Percentiles rank a stretch among this genome's conserved stretches.
phyloP scores from a whole-genome alignment of 192 early-diverging fungal species.

The Dissophora ornata region DNA sequence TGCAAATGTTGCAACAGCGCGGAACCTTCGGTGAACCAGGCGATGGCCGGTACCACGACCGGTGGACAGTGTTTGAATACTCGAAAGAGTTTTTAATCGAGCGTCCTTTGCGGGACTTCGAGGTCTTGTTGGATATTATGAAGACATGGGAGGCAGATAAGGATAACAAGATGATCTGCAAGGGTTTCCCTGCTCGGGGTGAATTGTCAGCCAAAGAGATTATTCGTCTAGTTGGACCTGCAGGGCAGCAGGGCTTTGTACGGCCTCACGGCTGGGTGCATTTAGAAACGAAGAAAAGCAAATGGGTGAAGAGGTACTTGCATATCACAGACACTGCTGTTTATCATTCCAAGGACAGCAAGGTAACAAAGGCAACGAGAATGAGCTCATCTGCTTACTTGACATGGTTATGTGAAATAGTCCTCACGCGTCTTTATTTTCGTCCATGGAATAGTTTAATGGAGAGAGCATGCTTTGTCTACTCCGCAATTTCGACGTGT shows the following conservation, averaged over 20 bases:
- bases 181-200: conserved; percentile 72
- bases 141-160: conserved; percentile 84
- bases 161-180: conserved; percentile 82
- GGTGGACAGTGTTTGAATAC: conserved; percentile 94
- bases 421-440: no score
- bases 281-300: conserved; percentile 82
- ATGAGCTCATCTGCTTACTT: neutral
- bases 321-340: conserved; percentile 72
- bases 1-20: conserved; percentile 75
- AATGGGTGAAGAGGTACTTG: conserved; percentile 86
- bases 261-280: conserved; percentile 71
- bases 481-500: conserved; percentile 85
- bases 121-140: conserved; percentile 84
- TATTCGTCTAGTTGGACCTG: conserved; percentile 42
- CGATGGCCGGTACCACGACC: conserved; percentile 63
- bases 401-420: conserved; percentile 3
- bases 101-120: conserved; percentile 92
- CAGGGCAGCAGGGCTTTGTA: conserved; percentile 40
- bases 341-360: conserved; percentile 74
- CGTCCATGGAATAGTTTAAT: conserved; percentile 44
- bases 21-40: conserved; percentile 55
- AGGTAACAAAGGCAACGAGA: conserved; percentile 56
- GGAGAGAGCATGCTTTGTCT: conserved; percentile 60
- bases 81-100: conserved; percentile 82
- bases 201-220: conserved; percentile 70